Percentiles rank a stretch among this genome's conserved stretches.
phyloP scores from a whole-genome alignment of 2,329 filamentous ascomycete genomes.

The Apiospora malaysiana region DNA sequence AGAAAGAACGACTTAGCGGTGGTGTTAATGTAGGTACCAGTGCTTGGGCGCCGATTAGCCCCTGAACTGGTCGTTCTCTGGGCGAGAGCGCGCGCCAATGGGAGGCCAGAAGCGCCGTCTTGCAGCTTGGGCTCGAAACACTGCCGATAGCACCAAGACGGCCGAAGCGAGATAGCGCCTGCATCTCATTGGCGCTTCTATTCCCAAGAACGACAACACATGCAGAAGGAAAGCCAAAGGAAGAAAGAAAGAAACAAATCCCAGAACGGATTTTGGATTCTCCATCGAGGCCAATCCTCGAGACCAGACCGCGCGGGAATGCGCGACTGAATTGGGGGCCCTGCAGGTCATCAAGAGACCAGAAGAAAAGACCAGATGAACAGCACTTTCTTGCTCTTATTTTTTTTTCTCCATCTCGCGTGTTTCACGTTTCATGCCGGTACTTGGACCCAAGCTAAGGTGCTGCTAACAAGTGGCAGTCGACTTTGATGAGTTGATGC shows the following conservation, averaged over 20 bases:
- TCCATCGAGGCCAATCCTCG: background rate
- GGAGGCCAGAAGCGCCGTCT: conserved; percentile 1
- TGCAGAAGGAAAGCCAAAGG: background rate
- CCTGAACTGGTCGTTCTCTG: conserved; percentile 4
- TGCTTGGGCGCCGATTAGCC: background rate
- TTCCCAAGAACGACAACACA: background rate
- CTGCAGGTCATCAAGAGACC: background rate
- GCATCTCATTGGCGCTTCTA: conserved; percentile 1
- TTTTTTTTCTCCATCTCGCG: background rate
- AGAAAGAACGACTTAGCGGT: background rate
- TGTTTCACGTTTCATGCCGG: conserved; percentile 14
- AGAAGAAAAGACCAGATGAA: conserved; percentile 10
- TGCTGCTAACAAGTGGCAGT: background rate
- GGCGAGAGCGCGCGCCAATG: conserved; percentile 15
- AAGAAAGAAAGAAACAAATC: background rate
- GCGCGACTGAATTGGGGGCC: background rate
- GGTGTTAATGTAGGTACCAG: conserved; percentile 13
- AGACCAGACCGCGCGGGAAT: background rate
- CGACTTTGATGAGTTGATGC: conserved; percentile 13
- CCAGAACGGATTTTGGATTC: background rate
- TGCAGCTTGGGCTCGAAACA: conserved; percentile 13
- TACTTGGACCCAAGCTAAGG: background rate
- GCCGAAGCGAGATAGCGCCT: conserved; percentile 6
- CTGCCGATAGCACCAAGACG: conserved; percentile 14
- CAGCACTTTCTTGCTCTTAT: background rate